A percentile compares a stretch with the other conserved stretches of the same genome.
Evolutionary conservation across 2,329 filamentous ascomycete species (phyloP).

Genomic region (Ascochyta clinopodiicola): DNA sequence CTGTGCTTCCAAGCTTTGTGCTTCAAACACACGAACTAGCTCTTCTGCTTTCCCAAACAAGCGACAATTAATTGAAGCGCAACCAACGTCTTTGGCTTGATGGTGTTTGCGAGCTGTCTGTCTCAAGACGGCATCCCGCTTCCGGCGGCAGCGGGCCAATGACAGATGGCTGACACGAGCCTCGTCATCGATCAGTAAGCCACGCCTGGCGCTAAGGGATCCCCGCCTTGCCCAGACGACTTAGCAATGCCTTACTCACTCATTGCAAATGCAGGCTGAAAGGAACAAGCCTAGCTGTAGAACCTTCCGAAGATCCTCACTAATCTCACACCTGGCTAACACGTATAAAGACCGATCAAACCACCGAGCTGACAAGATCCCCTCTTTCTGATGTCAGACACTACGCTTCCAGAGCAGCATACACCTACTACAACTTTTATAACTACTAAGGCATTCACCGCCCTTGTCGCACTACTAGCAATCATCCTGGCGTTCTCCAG

Average conservation of each 20-base stretch:
- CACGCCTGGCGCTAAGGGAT: slow-evolving; percentile 10
- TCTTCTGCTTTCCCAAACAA: slow-evolving; percentile 2
- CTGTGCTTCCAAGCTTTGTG: not conserved
- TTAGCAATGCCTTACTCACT: slow-evolving; percentile 41
- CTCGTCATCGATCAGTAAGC: slow-evolving; percentile 46
- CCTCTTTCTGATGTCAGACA: slow-evolving; percentile 41
- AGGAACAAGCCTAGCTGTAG: slow-evolving; percentile 22
- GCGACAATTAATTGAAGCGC: not conserved
- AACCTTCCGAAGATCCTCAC: slow-evolving; percentile 34
- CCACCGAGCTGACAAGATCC: slow-evolving; percentile 11
- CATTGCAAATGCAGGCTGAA: slow-evolving; percentile 42
- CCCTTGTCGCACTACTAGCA: slow-evolving; percentile 46
- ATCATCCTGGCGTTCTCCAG: slow-evolving; percentile 55
- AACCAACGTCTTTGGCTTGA: slow-evolving; percentile 7
- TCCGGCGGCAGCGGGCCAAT: slow-evolving; percentile 27
- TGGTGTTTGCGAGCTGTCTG: slow-evolving; percentile 7
- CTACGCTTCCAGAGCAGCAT: slow-evolving; percentile 24
- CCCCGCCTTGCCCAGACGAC: slow-evolving; percentile 12
- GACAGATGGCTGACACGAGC: slow-evolving; percentile 17
- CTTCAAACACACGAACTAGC: not conserved
- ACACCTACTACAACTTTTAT: slow-evolving; percentile 23
- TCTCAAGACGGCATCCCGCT: slow-evolving; percentile 2
- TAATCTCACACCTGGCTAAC: slow-evolving; percentile 23
- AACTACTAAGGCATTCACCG: slow-evolving; percentile 37
- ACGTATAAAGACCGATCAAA: slow-evolving; percentile 36